phyloP scores from a whole-genome alignment of 306 rosid species.

The Vigna mungo region DNA sequence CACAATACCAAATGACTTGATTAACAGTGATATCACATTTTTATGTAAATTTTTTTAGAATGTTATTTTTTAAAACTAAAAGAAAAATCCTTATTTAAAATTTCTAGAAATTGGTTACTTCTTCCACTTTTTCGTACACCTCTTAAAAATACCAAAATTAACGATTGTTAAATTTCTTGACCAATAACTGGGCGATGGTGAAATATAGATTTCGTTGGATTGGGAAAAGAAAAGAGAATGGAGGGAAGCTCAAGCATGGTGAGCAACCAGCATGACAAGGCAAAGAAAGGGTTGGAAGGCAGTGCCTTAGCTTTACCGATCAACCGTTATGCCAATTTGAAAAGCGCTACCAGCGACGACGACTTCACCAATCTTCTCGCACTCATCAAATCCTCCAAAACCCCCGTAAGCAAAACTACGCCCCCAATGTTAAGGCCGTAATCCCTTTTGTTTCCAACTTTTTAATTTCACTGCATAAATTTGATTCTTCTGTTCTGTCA shows the following conservation, averaged over 20 bases:
- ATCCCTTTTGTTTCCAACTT: neutral
- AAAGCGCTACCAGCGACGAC: slow-evolving; percentile 70
- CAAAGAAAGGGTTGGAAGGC: slow-evolving; percentile 59
- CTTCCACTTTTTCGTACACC: no score
- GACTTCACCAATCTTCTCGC: slow-evolving; percentile 59
- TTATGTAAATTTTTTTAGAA: no score
- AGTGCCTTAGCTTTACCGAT: slow-evolving; percentile 50
- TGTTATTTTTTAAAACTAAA: no score
- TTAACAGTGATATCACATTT: no score
- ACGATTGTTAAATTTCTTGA: neutral
- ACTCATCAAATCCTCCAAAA: slow-evolving; percentile 78
- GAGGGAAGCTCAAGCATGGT: slow-evolving; percentile 30
- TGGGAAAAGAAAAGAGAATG: slow-evolving; percentile 22
- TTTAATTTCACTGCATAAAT: neutral
- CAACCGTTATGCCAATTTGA: slow-evolving; percentile 64
- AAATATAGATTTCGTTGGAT: neutral
- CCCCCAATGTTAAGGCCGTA: neutral
- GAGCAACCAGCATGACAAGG: slow-evolving; percentile 33
- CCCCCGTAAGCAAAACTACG: slow-evolving; percentile 56
- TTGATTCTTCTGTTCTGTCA: slow-evolving; percentile 6
- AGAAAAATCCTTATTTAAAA: no score
- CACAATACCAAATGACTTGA: no score
- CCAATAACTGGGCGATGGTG: neutral
- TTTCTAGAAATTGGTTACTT: no score
- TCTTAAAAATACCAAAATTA: no score